Evolutionary conservation across 2,329 filamentous ascomycete genomes (phyloP), one percentile per base, ranked within the genome.

Genomic region (Venturia carpophila): DNA sequence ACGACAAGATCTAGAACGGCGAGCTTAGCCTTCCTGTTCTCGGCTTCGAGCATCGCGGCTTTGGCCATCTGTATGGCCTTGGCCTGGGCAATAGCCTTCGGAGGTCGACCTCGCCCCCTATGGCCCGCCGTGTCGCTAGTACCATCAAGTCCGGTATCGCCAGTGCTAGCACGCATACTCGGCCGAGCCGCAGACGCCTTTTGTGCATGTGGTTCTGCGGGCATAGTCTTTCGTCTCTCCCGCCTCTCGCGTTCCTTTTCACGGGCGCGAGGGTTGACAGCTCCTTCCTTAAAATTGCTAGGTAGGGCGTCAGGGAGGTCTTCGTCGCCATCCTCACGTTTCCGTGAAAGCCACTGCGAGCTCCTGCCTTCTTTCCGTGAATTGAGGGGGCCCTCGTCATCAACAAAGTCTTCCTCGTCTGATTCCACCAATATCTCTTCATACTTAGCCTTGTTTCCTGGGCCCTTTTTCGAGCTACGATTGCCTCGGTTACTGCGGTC

Each of bases 391-490:
- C 19, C 5, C 13, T 66, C 42, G 2, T 69, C 71, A 6, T 73
- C 71, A 5, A 71, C 69, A 19, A 65, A 58, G 24, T 60, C 49
- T 13, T 80, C 79, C 3, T 77, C 75, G 9, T 80, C 78, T 1
- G 77, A 78, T 37, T 77, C 79, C 42, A 81, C 72, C 15, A 76
- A 76, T 24, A 80, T 74, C 64, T 81, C 79, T 69, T 81, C 79
- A 63, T 77, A 80, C 24, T 75, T 68, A 7, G 69, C 67, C 13
- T 69, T 69, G 15, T 62, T 68, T 69, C 19, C 69, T 69, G 62
- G 69, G 64, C 67, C 71, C 70, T 43, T 45, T 58, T 63, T 67
- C 21, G 11, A 17, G 13, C 4, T 27, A 27, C 47, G 47, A 64
- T 67, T 67, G 65, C 66, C 45, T 61, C 56, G 71, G 17, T 60